These are phyloP conservation scores for Elasticomyces elasticus DNA, from an alignment of 495 filamentous ascomycete genomes.

Conservation along the genomic window DNA sequence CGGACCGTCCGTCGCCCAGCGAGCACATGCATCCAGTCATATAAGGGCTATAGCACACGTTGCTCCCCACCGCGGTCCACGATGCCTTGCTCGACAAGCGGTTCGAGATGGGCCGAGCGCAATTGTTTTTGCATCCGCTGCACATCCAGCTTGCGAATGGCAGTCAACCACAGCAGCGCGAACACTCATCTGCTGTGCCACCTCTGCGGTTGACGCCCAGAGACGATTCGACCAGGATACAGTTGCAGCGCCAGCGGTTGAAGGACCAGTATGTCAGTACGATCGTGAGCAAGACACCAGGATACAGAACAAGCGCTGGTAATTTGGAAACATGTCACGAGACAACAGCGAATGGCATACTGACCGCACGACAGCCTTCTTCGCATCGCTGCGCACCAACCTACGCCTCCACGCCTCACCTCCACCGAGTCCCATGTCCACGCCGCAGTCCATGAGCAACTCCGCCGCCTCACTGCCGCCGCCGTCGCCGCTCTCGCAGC, in stretches of 20 bases:
- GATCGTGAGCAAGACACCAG: conserved; percentile 25
- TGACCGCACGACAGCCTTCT: conserved; percentile 27
- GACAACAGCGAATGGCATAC: neutral
- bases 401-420: conserved; percentile 28
- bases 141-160: conserved; percentile 17
- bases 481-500: conserved; percentile 24
- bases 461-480: conserved; percentile 24
- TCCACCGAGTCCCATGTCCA: conserved; percentile 28
- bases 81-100: neutral
- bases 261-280: conserved; percentile 8
- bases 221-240: conserved; percentile 15
- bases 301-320: conserved; percentile 31
- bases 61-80: neutral
- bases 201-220: conserved; percentile 11
- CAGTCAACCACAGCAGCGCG: neutral
- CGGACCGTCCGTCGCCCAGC: no score
- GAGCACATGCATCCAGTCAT: neutral
- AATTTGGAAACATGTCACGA: neutral
- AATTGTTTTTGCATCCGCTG: conserved; percentile 7
- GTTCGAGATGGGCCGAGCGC: conserved; percentile 13
- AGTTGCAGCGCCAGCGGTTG: conserved; percentile 17
- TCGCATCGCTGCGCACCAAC: conserved; percentile 34
- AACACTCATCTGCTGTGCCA: neutral
- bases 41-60: neutral
- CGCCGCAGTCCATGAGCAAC: conserved; percentile 23